Evolutionary conservation across 1,139 yeast genomes (phyloP).

Genomic region (Wickerhamiella infanticola): DNA sequence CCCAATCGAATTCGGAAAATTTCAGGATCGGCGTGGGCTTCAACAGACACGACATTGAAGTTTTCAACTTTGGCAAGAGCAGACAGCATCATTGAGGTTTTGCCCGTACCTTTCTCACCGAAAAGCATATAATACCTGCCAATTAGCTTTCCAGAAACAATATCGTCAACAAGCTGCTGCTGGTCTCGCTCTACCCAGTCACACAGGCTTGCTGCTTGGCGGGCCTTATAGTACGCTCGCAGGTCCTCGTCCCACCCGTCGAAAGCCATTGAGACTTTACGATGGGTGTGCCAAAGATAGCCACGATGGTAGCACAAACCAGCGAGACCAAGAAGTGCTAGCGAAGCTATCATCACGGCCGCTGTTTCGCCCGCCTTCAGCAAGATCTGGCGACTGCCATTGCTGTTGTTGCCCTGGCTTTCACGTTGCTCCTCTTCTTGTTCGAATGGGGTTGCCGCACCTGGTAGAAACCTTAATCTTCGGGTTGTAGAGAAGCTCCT

Average conservation of each 20-base stretch:
- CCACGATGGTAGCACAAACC: constrained; percentile 54
- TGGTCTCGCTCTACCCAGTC: constrained; percentile 47
- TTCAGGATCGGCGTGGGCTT: constrained; percentile 81
- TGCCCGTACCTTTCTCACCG: constrained; percentile 83
- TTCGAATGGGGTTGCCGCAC: not conserved
- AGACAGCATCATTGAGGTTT: constrained; percentile 56
- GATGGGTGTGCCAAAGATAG: constrained; percentile 44
- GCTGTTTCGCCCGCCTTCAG: constrained; percentile 55
- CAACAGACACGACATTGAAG: constrained; percentile 51
- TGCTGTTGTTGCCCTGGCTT: not conserved
- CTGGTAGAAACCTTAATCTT: not conserved
- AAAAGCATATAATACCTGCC: constrained; percentile 61
- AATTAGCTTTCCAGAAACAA: constrained; percentile 42
- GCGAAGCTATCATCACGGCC: constrained; percentile 60
- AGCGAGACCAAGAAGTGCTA: constrained; percentile 54
- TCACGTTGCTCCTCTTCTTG: not conserved
- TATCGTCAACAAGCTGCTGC: constrained; percentile 48
- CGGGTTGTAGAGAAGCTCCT: not conserved
- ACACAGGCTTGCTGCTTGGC: not conserved
- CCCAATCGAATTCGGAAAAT: constrained; percentile 66
- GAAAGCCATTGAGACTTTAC: constrained; percentile 53
- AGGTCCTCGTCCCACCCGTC: constrained; percentile 45
- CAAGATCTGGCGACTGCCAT: constrained; percentile 18
- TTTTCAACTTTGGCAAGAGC: constrained; percentile 55
- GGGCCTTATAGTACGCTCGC: not conserved